These are phyloP conservation scores for Leptographium radiaticola DNA, from an alignment of 2,329 filamentous ascomycete genomes.

Conservation along the genomic window DNA sequence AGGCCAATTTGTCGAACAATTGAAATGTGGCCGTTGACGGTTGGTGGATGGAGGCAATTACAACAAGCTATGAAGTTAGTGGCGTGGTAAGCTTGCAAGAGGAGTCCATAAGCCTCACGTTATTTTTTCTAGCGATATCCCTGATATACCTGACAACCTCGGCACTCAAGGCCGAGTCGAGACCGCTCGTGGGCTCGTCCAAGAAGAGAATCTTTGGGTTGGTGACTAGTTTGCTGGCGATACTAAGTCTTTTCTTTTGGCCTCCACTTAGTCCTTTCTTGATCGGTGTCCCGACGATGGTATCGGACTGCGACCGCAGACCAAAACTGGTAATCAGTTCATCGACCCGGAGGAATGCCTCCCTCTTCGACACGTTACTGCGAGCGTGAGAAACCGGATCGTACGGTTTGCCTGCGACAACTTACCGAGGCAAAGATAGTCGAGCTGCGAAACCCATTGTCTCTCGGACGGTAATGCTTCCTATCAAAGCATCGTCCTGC, in stretches of 20 bases:
- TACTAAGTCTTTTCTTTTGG: slow-evolving; percentile 68
- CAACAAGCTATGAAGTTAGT: slow-evolving; percentile 42
- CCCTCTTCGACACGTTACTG: slow-evolving; percentile 27
- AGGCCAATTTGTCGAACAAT: slow-evolving; percentile 65
- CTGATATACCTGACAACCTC: slow-evolving; percentile 67
- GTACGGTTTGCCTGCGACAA: slow-evolving; percentile 8
- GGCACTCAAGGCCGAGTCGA: slow-evolving; percentile 64
- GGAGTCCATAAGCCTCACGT: slow-evolving; percentile 27
- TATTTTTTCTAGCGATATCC: slow-evolving; percentile 51
- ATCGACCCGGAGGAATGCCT: slow-evolving; percentile 50
- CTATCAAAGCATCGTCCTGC: slow-evolving; percentile 76
- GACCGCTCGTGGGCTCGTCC: slow-evolving; percentile 72
- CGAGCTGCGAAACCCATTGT: slow-evolving; percentile 67
- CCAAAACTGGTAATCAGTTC: slow-evolving; percentile 61
- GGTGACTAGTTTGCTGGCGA: slow-evolving; percentile 72
- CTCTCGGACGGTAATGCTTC: slow-evolving; percentile 66
- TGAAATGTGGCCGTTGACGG: slow-evolving; percentile 69
- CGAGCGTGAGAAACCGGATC: slow-evolving; percentile 2
- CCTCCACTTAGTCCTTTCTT: slow-evolving; percentile 74
- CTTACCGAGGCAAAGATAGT: slow-evolving; percentile 45
- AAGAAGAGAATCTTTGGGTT: slow-evolving; percentile 69
- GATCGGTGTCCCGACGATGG: slow-evolving; percentile 69
- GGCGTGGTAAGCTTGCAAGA: no score
- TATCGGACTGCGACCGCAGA: slow-evolving; percentile 51
- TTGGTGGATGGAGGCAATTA: slow-evolving; percentile 76